Conservation (phyloP, 768 basidiomycete species). For the Russula griseocarnosa region DNA sequence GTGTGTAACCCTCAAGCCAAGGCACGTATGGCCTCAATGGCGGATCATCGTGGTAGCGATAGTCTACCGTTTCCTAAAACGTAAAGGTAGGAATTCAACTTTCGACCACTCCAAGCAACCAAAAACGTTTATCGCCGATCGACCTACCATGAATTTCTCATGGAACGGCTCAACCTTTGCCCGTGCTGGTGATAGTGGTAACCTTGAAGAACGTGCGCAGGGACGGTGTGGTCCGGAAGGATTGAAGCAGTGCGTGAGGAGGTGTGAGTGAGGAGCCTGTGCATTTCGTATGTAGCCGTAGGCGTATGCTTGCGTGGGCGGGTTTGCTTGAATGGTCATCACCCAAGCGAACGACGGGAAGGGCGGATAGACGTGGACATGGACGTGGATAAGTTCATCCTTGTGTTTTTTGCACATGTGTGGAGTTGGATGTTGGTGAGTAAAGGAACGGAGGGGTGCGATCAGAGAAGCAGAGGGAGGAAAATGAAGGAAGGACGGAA, state of each 20-base stretch:
- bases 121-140: neutral
- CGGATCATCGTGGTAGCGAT: constrained; percentile 12
- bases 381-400: neutral
- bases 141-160: constrained; percentile 16
- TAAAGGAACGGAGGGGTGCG: too few relatives aligned
- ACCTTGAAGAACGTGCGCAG: neutral
- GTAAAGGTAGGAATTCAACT: neutral
- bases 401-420: constrained; percentile 1
- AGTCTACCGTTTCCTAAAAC: constrained; percentile 20
- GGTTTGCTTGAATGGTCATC: constrained; percentile 18
- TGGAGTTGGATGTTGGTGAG: neutral
- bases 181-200: neutral
- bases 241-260: neutral
- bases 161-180: neutral
- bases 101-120: neutral
- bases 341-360: constrained; percentile 26
- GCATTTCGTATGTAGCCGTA: constrained; percentile 20
- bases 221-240: neutral
- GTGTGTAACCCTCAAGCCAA: constrained; percentile 4
- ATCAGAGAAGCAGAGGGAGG: neutral
- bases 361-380: constrained; percentile 15
- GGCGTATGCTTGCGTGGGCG: constrained; percentile 2
- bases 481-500: neutral
- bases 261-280: neutral
- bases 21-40: constrained; percentile 12